Conservation (phyloP, 1,284 basidiomycete species). For the Apiotrichum porosum region DNA sequence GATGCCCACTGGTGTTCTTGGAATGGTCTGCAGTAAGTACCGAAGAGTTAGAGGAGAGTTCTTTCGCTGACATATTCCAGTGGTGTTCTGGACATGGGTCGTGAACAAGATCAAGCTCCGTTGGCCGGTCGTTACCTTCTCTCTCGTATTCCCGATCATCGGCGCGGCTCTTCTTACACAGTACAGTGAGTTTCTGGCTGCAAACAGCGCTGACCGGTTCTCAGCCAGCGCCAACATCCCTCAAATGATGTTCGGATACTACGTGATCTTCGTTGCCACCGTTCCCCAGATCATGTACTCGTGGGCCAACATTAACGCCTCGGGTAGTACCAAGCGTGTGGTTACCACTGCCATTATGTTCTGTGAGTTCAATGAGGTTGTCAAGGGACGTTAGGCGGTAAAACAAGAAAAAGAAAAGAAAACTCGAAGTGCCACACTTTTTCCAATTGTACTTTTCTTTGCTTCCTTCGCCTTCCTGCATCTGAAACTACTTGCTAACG, state of each 20-base stretch:
- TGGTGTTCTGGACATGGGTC: conserved; percentile 50
- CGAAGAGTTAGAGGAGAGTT: too few relatives aligned
- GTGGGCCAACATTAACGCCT: conserved; percentile 41
- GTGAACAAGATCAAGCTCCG: conserved; percentile 54
- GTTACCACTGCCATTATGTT: conserved; percentile 35
- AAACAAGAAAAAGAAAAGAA: too few relatives aligned
- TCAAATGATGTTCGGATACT: conserved; percentile 36
- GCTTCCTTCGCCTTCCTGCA: too few relatives aligned
- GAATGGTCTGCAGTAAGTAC: conserved; percentile 52
- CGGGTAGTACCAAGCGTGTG: conserved; percentile 42
- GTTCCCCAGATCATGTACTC: conserved; percentile 36
- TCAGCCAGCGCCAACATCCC: conserved; percentile 20
- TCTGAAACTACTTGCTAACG: too few relatives aligned
- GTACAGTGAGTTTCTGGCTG: too few relatives aligned
- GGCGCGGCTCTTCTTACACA: conserved; percentile 35
- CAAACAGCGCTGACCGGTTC: too few relatives aligned
- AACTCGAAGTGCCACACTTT: too few relatives aligned
- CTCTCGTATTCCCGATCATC: conserved; percentile 34
- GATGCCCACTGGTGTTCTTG: conserved; percentile 54
- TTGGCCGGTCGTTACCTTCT: conserved; percentile 52
- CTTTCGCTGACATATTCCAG: too few relatives aligned
- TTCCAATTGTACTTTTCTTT: too few relatives aligned
- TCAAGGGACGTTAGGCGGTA: too few relatives aligned
- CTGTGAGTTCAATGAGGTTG: too few relatives aligned
- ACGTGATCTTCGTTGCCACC: conserved; percentile 35